These are phyloP conservation scores for Kodamaea restingae DNA, from an alignment of 805 yeast species.

Conservation along the genomic window DNA sequence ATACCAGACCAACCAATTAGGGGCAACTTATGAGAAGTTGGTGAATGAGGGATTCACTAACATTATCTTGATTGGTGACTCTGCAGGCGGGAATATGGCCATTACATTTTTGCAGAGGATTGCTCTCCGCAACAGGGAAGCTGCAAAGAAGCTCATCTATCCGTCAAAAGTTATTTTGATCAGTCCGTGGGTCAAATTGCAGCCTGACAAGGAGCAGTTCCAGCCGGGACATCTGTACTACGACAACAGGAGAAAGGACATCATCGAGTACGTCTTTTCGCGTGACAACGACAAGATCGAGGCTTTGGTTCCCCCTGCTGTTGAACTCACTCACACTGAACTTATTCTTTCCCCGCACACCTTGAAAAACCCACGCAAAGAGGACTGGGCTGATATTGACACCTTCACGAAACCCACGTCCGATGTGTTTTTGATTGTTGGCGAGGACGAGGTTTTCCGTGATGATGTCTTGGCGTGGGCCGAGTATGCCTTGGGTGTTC, in stretches of 20 bases:
- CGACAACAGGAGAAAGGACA: slow-evolving; percentile 22
- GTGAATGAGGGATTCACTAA: slow-evolving; percentile 22
- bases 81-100: slow-evolving; percentile 41
- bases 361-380: slow-evolving; percentile 16
- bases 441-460: slow-evolving; percentile 42
- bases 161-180: slow-evolving; percentile 27
- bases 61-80: slow-evolving; percentile 37
- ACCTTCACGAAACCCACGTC: slow-evolving; percentile 23
- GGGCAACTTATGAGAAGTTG: slow-evolving; percentile 22
- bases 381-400: slow-evolving; percentile 33
- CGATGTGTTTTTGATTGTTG: slow-evolving; percentile 30
- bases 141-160: slow-evolving; percentile 13
- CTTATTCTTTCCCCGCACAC: slow-evolving; percentile 25
- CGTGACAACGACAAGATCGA: slow-evolving; percentile 6
- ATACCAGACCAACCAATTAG: slow-evolving; percentile 29
- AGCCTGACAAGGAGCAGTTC: slow-evolving; percentile 18
- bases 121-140: slow-evolving; percentile 4
- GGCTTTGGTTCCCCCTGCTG: slow-evolving; percentile 5
- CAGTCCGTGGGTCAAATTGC: slow-evolving; percentile 38
- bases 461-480: slow-evolving; percentile 38
- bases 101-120: slow-evolving; percentile 27
- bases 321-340: slow-evolving; percentile 4
- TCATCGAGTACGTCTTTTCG: slow-evolving; percentile 7
- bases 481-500: slow-evolving; percentile 28
- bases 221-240: slow-evolving; percentile 30